phyloP scores from a whole-genome alignment of 257 asterid genomes.

The Plantago ovata region DNA sequence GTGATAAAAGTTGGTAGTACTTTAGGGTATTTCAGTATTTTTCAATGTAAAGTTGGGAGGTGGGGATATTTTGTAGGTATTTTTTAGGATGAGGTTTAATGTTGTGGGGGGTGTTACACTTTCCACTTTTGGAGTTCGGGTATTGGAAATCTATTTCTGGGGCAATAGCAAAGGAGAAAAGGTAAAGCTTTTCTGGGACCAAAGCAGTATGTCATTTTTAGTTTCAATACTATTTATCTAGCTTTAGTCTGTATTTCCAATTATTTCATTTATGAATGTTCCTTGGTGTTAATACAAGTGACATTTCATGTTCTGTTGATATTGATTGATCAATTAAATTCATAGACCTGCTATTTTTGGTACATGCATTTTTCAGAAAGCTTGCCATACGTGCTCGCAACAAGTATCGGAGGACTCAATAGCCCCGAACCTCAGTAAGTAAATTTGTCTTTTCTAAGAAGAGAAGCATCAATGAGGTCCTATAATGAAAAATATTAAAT shows the following conservation, averaged over 20 bases:
- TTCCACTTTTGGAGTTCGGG: too few species aligned
- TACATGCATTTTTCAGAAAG: conserved; percentile 62
- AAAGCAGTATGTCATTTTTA: neutral
- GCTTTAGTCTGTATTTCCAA: neutral
- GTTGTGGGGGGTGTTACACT: too few species aligned
- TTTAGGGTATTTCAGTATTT: too few species aligned
- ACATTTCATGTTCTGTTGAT: conserved; percentile 9
- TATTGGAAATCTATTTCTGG: too few species aligned
- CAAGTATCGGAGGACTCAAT: conserved; percentile 57
- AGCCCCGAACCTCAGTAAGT: conserved; percentile 88
- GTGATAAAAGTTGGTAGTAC: too few species aligned
- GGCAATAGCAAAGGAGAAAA: too few species aligned
- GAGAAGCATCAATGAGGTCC: neutral
- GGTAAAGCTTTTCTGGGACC: too few species aligned
- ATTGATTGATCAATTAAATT: conserved; percentile 5
- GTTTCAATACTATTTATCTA: neutral
- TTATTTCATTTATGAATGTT: conserved; percentile 6
- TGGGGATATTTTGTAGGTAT: too few species aligned
- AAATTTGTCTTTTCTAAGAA: conserved; percentile 14
- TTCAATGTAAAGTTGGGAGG: too few species aligned
- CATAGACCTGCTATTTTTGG: conserved; percentile 14
- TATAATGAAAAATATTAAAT: neutral
- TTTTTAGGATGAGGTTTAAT: too few species aligned
- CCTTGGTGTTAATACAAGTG: conserved; percentile 15
- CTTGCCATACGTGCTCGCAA: conserved; percentile 79